phyloP scores from a whole-genome alignment of 176 grass and related monocot genomes.

The Rhipidocladum racemiflorum region DNA sequence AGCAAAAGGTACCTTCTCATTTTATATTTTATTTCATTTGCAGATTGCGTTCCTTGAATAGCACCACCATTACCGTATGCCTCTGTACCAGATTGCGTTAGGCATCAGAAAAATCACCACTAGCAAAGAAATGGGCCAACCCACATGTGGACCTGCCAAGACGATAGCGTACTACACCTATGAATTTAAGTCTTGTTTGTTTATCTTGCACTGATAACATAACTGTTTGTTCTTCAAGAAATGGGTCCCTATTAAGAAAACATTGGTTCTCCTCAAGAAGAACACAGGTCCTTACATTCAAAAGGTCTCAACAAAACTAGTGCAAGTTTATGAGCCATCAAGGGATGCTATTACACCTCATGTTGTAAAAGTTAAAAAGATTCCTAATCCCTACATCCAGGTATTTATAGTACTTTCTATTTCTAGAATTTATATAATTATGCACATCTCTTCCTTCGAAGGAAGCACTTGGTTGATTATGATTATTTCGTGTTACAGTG shows the following conservation, averaged over 20 bases:
- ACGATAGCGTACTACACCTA: slow-evolving; percentile 30
- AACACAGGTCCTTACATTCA: slow-evolving; percentile 62
- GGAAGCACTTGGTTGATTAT: slow-evolving; percentile 1
- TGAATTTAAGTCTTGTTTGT: slow-evolving; percentile 16
- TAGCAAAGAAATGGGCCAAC: slow-evolving; percentile 75
- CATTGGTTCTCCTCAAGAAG: slow-evolving; percentile 58
- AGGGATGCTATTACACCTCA: slow-evolving; percentile 54
- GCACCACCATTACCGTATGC: background rate
- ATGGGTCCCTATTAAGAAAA: too few species aligned
- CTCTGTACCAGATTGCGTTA: slow-evolving; percentile 33
- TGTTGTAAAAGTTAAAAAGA: slow-evolving; percentile 54
- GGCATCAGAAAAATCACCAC: slow-evolving; percentile 77
- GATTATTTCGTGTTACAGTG: background rate
- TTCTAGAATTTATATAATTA: background rate
- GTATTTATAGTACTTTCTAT: slow-evolving; percentile 34
- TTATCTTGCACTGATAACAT: slow-evolving; percentile 27
- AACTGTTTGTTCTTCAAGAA: slow-evolving; percentile 54
- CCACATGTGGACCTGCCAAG: slow-evolving; percentile 77
- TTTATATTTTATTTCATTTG: slow-evolving; percentile 7
- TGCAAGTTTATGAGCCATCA: slow-evolving; percentile 64
- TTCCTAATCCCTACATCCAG: slow-evolving; percentile 75
- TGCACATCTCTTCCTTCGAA: background rate
- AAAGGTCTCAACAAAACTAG: slow-evolving; percentile 52
- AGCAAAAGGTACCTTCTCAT: slow-evolving; percentile 52
- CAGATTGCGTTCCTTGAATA: slow-evolving; percentile 1